Conservation (phyloP, 2,329 filamentous ascomycete genomes). For the Trichothecium sympodiale region DNA sequence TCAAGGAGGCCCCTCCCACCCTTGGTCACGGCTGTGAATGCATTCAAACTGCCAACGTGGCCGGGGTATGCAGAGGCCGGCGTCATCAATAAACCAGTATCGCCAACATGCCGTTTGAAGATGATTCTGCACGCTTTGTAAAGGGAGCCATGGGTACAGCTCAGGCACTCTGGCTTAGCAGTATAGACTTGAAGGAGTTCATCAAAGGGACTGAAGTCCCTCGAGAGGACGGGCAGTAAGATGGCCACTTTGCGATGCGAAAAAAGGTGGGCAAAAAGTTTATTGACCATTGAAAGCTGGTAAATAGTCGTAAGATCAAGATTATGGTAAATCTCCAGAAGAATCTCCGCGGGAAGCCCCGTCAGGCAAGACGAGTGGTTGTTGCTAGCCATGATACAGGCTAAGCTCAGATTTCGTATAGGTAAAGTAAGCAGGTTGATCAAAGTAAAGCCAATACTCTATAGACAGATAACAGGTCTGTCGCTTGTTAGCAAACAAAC, state of each 20-base stretch:
- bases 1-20: no score
- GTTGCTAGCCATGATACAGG: slow-evolving; percentile 9
- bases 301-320: slow-evolving; percentile 30
- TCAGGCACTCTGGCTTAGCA: slow-evolving; percentile 23
- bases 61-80: neutral
- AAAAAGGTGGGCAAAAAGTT: slow-evolving; percentile 28
- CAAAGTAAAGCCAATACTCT: no score
- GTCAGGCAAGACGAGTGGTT: slow-evolving; percentile 11
- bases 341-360: slow-evolving; percentile 32
- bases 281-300: slow-evolving; percentile 25
- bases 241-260: slow-evolving; percentile 27
- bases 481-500: no score
- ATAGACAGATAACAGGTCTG: no score
- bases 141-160: slow-evolving; percentile 16
- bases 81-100: slow-evolving; percentile 16
- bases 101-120: slow-evolving; percentile 24
- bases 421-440: no score
- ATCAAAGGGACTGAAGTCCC: slow-evolving; percentile 32
- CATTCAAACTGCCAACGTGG: neutral
- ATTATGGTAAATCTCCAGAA: slow-evolving; percentile 35
- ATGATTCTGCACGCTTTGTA: slow-evolving; percentile 28
- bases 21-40: neutral
- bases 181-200: slow-evolving; percentile 36
- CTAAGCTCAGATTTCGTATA: no score
- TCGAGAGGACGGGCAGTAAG: slow-evolving; percentile 27